Conservation (phyloP, 1,284 basidiomycete genomes). For the Phylloporus sp. region DNA sequence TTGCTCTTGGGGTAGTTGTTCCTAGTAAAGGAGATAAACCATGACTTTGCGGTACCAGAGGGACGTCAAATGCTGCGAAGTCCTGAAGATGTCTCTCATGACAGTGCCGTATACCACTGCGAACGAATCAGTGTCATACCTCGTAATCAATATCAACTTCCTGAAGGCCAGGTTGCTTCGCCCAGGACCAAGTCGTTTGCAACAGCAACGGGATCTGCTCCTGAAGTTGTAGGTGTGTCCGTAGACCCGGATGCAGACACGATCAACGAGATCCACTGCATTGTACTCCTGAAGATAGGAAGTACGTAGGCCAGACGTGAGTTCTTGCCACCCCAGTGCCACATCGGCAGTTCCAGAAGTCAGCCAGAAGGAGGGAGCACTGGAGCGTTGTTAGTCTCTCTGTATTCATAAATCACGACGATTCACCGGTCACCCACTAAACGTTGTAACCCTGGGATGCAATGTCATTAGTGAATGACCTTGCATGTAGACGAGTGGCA, state of each 20-base stretch:
- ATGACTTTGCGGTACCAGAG: conserved; percentile 47
- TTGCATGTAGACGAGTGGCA: conserved; percentile 40
- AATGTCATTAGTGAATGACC: neutral
- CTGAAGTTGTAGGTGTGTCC: conserved; percentile 54
- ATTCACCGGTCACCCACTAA: conserved; percentile 49
- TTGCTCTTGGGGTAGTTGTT: conserved; percentile 41
- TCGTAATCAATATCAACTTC: conserved; percentile 68
- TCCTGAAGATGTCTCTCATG: conserved; percentile 43
- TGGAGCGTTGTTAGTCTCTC: conserved; percentile 21
- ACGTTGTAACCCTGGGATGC: conserved; percentile 53
- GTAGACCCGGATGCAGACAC: conserved; percentile 61
- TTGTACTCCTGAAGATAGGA: conserved; percentile 43
- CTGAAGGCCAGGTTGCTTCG: conserved; percentile 57
- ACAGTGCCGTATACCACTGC: neutral
- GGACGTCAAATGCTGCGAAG: conserved; percentile 51
- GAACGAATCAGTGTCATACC: conserved; percentile 28
- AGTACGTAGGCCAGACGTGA: conserved; percentile 44
- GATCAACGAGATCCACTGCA: conserved; percentile 55
- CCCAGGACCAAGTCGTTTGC: conserved; percentile 57
- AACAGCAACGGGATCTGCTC: conserved; percentile 45
- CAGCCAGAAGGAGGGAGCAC: conserved; percentile 54
- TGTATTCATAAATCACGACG: neutral
- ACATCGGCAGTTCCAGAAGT: conserved; percentile 53
- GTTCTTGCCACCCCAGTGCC: conserved; percentile 49
- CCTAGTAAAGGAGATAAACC: conserved; percentile 55